A percentile compares a stretch with the other conserved stretches of the same genome.
Conservation (phyloP, 176 grass and related monocot species). For the Paspalum vaginatum region DNA sequence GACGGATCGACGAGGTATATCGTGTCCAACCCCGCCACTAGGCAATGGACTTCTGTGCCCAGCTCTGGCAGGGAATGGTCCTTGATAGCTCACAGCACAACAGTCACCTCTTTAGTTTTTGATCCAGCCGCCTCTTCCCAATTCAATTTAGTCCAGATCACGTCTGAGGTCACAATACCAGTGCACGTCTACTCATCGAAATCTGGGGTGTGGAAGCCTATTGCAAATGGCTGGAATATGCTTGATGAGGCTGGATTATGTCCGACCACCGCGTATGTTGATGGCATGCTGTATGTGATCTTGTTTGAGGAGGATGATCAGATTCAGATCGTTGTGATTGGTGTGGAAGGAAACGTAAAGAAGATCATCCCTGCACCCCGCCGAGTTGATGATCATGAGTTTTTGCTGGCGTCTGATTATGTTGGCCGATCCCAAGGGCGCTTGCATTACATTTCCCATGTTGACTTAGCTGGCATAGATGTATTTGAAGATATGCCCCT, state of each 20-base stretch:
- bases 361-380: background rate
- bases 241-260: background rate
- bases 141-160: background rate
- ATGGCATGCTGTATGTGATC: background rate
- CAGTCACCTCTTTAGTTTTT: background rate
- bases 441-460: background rate
- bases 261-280: background rate
- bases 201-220: background rate
- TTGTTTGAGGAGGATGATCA: background rate
- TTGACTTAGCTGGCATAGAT: no score
- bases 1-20: background rate
- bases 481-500: background rate
- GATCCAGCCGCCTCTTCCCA: background rate
- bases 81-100: background rate
- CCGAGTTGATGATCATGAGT: background rate
- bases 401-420: background rate
- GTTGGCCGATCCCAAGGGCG: background rate
- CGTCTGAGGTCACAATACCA: accelerated
- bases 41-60: background rate
- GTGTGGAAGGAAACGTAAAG: background rate
- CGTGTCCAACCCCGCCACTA: background rate
- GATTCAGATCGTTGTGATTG: background rate
- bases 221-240: background rate
- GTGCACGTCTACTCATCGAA: background rate
- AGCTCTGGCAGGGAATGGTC: background rate